Percentiles rank a stretch among this genome's conserved stretches.
phyloP scores from a whole-genome alignment of 176 grass and related monocot genomes.

The Zizania latifolia region DNA sequence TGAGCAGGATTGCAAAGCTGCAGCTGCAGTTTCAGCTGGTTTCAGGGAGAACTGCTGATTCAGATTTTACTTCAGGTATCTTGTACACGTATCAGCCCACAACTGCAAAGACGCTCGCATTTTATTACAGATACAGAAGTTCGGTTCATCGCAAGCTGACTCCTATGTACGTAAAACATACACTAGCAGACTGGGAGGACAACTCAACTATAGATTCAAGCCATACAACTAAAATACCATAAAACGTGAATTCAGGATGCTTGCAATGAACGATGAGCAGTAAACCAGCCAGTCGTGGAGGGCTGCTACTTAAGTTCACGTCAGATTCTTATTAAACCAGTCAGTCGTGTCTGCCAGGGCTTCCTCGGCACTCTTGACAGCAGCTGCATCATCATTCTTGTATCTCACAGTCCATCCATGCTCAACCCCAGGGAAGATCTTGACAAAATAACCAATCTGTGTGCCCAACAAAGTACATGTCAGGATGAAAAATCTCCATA shows the following conservation, averaged over 20 bases:
- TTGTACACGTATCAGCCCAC: no score
- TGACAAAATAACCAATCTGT: constrained; percentile 50
- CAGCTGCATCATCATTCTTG: constrained; percentile 26
- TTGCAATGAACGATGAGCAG: neutral
- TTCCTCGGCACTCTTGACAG: constrained; percentile 52
- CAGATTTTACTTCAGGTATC: no score
- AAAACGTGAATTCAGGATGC: neutral
- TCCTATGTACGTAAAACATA: no score
- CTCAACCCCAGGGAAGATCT: constrained; percentile 62
- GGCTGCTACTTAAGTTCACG: constrained; percentile 8
- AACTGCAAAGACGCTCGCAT: no score
- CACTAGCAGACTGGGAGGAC: neutral
- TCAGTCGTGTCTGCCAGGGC: constrained; percentile 41
- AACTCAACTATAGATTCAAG: neutral
- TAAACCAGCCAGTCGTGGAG: neutral
- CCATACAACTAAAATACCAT: neutral
- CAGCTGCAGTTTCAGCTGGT: neutral
- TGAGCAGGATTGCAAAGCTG: neutral
- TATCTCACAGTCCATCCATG: constrained; percentile 70
- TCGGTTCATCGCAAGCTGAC: no score
- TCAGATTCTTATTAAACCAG: constrained; percentile 60
- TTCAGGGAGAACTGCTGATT: no score
- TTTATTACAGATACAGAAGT: no score
- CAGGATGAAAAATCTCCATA: neutral
- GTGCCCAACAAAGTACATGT: neutral